Percentiles rank a stretch among this genome's conserved stretches.
Conservation (phyloP, 2,329 filamentous ascomycete genomes). For the Emmonsiellopsis sp. region DNA sequence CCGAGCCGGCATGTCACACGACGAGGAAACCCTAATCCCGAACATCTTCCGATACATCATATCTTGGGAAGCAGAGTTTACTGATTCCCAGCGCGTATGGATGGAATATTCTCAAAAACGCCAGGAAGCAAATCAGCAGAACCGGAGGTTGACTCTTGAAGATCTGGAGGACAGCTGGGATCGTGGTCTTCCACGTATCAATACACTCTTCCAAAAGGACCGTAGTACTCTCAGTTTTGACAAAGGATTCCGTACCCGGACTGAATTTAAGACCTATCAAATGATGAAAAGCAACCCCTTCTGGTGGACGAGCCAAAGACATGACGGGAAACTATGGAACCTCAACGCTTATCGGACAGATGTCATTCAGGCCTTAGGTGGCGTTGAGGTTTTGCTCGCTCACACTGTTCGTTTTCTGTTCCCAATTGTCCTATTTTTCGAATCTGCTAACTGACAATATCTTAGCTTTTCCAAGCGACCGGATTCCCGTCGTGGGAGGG, state of each 20-base stretch:
- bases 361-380: constrained; percentile 89
- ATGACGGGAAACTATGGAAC: constrained; percentile 97
- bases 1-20: constrained; percentile 93
- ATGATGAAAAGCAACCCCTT: constrained; percentile 99
- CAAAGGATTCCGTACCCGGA: constrained; percentile 90
- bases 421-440: too few species aligned
- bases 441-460: too few species aligned
- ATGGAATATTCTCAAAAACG: constrained; percentile 98
- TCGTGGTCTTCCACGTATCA: constrained; percentile 91
- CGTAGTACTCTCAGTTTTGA: constrained; percentile 94
- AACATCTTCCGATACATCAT: constrained; percentile 99
- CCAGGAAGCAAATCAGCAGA: constrained; percentile 93
- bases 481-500: constrained; percentile 97
- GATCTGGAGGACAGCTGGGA: constrained; percentile 99
- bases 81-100: constrained; percentile 97
- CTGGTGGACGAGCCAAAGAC: constrained; percentile 97
- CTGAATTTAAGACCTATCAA: constrained; percentile 97
- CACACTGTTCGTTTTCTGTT: constrained; percentile 48
- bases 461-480: constrained; percentile 75
- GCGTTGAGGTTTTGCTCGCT: constrained; percentile 95
- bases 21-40: constrained; percentile 93
- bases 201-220: constrained; percentile 98
- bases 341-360: constrained; percentile 92
- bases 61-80: constrained; percentile 97
- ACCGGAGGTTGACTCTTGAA: constrained; percentile 84